These are phyloP conservation scores for Diaporthe citrichinensis DNA, from an alignment of 2,329 filamentous ascomycete species.

Conservation along the genomic window DNA sequence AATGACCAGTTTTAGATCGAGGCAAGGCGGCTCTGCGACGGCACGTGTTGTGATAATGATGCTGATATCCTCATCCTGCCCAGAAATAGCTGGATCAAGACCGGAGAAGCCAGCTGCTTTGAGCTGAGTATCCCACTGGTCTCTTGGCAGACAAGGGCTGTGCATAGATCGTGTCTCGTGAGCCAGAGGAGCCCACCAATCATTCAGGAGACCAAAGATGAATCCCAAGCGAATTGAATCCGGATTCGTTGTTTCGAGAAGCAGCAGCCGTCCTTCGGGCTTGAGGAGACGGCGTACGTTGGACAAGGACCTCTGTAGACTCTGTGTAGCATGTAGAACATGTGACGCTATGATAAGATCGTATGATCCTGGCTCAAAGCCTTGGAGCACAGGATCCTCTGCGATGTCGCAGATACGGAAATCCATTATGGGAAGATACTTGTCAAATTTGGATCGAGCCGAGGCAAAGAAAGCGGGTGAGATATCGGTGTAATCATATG, in stretches of 20 bases:
- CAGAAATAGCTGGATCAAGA: neutral
- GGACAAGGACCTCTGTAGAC: neutral
- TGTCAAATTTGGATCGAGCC: too few relatives aligned
- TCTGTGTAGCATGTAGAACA: constrained; percentile 48
- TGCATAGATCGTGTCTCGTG: neutral
- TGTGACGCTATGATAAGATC: constrained; percentile 50
- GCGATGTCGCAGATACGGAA: constrained; percentile 47
- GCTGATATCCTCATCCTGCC: neutral
- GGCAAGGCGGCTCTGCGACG: too few relatives aligned
- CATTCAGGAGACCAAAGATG: neutral
- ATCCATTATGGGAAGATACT: too few relatives aligned
- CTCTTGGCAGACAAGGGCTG: neutral
- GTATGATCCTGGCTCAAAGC: constrained; percentile 47
- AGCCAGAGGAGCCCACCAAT: neutral
- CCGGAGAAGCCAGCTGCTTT: neutral
- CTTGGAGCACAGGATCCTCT: constrained; percentile 48
- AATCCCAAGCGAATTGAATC: neutral
- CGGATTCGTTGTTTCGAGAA: neutral
- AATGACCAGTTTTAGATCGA: neutral
- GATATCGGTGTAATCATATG: too few relatives aligned
- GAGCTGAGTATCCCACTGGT: neutral
- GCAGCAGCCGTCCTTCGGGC: neutral
- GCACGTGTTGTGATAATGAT: neutral
- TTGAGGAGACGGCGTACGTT: neutral
- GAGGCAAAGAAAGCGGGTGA: too few relatives aligned